These are phyloP conservation scores for Plectosphaerella plurivora DNA, from an alignment of 2,329 filamentous ascomycete genomes.

Conservation along the genomic window DNA sequence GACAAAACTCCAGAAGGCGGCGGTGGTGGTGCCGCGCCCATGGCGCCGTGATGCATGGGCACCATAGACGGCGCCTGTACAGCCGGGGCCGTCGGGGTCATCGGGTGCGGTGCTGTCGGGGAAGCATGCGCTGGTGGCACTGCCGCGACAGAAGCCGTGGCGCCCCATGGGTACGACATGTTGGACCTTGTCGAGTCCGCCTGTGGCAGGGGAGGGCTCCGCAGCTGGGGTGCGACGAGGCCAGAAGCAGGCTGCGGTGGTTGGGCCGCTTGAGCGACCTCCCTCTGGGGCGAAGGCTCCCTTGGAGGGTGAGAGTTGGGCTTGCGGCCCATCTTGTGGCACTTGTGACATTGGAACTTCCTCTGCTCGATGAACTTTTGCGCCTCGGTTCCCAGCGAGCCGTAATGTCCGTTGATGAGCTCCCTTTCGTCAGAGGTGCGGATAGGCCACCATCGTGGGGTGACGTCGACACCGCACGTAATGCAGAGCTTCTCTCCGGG, in stretches of 20 bases:
- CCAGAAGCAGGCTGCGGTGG: constrained; percentile 16
- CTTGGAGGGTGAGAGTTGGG: constrained; percentile 25
- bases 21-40: constrained; percentile 18
- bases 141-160: background rate
- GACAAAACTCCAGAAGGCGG: constrained; percentile 8
- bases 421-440: constrained; percentile 46
- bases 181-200: background rate
- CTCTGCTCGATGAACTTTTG: constrained; percentile 56
- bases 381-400: constrained; percentile 48
- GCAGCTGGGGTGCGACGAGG: constrained; percentile 5
- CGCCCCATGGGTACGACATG: constrained; percentile 1
- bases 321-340: constrained; percentile 51
- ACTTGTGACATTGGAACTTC: constrained; percentile 73
- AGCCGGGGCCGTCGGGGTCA: constrained; percentile 12
- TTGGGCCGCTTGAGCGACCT: background rate
- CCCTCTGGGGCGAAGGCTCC: constrained; percentile 5
- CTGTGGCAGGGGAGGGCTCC: constrained; percentile 8
- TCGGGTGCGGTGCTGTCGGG: constrained; percentile 17
- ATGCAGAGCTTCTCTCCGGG: constrained; percentile 53
- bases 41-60: constrained; percentile 29
- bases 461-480: constrained; percentile 65
- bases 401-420: constrained; percentile 47
- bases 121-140: constrained; percentile 16
- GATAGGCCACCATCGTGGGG: constrained; percentile 68
- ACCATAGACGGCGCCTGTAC: constrained; percentile 16